Conservation (phyloP, 805 yeast species). For the Lipomyces chichibuensis region DNA sequence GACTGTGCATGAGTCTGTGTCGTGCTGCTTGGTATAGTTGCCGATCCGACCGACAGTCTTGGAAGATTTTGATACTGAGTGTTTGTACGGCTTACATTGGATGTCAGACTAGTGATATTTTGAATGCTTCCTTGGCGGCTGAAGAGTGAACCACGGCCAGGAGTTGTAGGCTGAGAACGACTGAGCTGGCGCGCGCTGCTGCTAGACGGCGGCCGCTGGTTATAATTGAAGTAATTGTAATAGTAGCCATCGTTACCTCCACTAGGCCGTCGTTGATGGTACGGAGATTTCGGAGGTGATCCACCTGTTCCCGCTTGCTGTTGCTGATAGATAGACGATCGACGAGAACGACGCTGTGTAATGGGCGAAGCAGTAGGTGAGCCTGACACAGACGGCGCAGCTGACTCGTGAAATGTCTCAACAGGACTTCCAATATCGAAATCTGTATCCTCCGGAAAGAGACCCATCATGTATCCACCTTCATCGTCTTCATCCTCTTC, state of each 20-base stretch:
- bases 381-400: conserved; percentile 3
- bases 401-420: conserved; percentile 5
- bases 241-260: conserved; percentile 22
- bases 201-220: conserved; percentile 8
- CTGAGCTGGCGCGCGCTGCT: conserved; percentile 12
- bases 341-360: conserved; percentile 3
- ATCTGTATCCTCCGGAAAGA: conserved; percentile 32
- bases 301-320: background rate
- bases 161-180: conserved; percentile 28
- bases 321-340: background rate
- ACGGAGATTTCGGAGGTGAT: conserved; percentile 12
- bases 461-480: conserved; percentile 26
- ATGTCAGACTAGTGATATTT: background rate
- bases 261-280: conserved; percentile 26
- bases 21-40: background rate
- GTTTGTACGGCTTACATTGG: background rate
- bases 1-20: conserved; percentile 16
- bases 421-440: conserved; percentile 30
- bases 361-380: conserved; percentile 4
- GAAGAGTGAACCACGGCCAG: conserved; percentile 9
- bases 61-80: background rate
- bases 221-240: conserved; percentile 30
- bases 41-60: background rate
- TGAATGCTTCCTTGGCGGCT: conserved; percentile 11
- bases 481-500: conserved; percentile 20